Evolutionary conservation across 2,329 filamentous ascomycete genomes (phyloP).

Genomic region (Colletotrichum graminicola): DNA sequence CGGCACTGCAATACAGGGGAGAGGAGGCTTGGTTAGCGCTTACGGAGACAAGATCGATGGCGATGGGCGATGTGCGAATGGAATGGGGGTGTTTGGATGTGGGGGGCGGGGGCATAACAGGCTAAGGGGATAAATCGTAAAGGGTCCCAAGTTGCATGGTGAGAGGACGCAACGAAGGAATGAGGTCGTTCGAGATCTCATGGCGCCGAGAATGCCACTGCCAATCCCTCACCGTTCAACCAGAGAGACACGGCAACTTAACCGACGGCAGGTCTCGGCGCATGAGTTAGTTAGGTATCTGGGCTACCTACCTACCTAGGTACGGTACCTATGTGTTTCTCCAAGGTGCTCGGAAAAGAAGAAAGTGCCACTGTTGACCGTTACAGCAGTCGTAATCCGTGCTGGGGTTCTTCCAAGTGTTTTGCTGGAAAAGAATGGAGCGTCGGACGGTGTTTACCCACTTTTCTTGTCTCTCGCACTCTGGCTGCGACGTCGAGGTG

Average conservation of each 20-base stretch:
- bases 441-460: not conserved
- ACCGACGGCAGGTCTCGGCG: slow-evolving; percentile 38
- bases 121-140: not conserved
- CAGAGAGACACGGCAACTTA: slow-evolving; percentile 17
- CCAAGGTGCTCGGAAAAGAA: not conserved
- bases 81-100: not conserved
- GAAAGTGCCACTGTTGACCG: slow-evolving; percentile 12
- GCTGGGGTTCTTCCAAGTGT: slow-evolving; percentile 8
- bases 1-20: slow-evolving; percentile 3
- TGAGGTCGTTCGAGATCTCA: not conserved
- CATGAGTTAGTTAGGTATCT: slow-evolving; percentile 30
- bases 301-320: not conserved
- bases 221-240: not conserved
- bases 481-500: not conserved
- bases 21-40: not conserved
- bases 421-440: not conserved
- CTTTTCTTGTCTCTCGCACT: not conserved
- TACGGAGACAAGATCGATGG: slow-evolving; percentile 3
- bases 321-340: no score
- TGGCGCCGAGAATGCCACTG: slow-evolving; percentile 31
- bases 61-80: not conserved
- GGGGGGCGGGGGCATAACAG: not conserved
- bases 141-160: slow-evolving; percentile 1
- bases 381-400: slow-evolving; percentile 31
- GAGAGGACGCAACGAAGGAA: not conserved